Evolutionary conservation across 352 stramenopile genomes (phyloP).

Genomic region (Phytopythium oedochilum): DNA sequence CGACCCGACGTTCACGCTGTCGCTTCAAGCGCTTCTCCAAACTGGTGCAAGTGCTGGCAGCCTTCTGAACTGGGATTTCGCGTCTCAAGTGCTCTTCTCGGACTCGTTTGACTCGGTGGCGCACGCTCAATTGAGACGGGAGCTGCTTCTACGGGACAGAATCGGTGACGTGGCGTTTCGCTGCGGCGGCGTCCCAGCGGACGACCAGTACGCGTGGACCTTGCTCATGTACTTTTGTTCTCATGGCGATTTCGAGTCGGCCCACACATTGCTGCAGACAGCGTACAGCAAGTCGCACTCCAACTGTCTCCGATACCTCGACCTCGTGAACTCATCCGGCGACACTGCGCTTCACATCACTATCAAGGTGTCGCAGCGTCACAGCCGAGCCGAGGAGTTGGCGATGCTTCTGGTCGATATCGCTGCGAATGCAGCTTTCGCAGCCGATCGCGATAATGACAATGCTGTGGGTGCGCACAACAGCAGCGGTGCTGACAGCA

Average conservation of each 20-base stretch:
- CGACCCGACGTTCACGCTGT: slow-evolving; percentile 23
- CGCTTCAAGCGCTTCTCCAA: slow-evolving; percentile 33
- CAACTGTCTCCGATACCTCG: slow-evolving; percentile 34
- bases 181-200: slow-evolving; percentile 23
- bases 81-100: slow-evolving; percentile 39
- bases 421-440: background rate
- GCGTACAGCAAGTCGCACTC: slow-evolving; percentile 7
- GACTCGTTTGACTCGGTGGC: slow-evolving; percentile 5
- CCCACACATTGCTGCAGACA: slow-evolving; percentile 26
- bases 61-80: slow-evolving; percentile 59
- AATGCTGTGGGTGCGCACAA: background rate
- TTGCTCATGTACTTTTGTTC: slow-evolving; percentile 67
- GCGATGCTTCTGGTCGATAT: slow-evolving; percentile 32
- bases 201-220: slow-evolving; percentile 50
- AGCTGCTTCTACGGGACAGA: slow-evolving; percentile 23
- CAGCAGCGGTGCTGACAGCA: background rate
- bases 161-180: slow-evolving; percentile 19
- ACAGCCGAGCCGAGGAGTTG: slow-evolving; percentile 12
- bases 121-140: slow-evolving; percentile 17
- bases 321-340: slow-evolving; percentile 52
- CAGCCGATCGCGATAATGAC: background rate
- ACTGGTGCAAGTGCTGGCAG: slow-evolving; percentile 33
- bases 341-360: slow-evolving; percentile 69
- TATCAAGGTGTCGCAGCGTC: slow-evolving; percentile 37
- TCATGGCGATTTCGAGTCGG: slow-evolving; percentile 37